These are phyloP conservation scores for Trichoderma orchidacearum DNA, from an alignment of 495 filamentous ascomycete species.

Conservation along the genomic window DNA sequence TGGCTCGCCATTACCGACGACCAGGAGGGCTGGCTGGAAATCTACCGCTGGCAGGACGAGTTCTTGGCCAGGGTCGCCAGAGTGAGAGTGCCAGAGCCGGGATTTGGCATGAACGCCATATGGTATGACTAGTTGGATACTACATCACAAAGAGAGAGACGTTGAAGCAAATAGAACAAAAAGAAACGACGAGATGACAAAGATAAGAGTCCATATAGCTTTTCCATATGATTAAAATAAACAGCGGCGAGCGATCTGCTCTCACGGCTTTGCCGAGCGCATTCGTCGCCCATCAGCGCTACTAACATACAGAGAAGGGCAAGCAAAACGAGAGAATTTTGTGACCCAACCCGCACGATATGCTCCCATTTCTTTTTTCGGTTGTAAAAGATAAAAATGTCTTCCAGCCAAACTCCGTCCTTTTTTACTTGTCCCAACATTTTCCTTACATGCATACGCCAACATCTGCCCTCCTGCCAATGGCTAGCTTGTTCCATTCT, in stretches of 20 bases:
- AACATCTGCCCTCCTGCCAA: neutral
- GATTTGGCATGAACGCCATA: conserved; percentile 83
- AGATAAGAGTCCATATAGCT: neutral
- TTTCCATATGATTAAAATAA: too few species aligned
- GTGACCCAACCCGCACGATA: too few species aligned
- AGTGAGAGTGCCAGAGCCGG: conserved; percentile 61
- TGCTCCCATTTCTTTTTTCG: too few species aligned
- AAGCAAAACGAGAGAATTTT: too few species aligned
- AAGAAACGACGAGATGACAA: neutral
- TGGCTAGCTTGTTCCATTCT: neutral
- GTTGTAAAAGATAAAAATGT: too few species aligned
- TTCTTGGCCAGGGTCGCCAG: conserved; percentile 61
- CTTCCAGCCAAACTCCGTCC: too few species aligned
- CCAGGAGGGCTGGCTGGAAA: conserved; percentile 72
- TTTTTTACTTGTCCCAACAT: neutral
- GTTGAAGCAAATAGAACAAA: neutral
- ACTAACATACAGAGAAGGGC: too few species aligned
- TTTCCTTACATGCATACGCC: too few species aligned
- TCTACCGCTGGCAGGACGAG: conserved; percentile 72
- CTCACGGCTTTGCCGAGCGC: too few species aligned
- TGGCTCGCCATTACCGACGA: conserved; percentile 78
- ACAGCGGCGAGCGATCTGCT: too few species aligned
- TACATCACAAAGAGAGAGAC: neutral
- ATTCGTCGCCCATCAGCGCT: too few species aligned
- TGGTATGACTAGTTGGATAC: conserved; percentile 57